Conservation (phyloP, 441 rosid species). For the Melastoma candidum region DNA sequence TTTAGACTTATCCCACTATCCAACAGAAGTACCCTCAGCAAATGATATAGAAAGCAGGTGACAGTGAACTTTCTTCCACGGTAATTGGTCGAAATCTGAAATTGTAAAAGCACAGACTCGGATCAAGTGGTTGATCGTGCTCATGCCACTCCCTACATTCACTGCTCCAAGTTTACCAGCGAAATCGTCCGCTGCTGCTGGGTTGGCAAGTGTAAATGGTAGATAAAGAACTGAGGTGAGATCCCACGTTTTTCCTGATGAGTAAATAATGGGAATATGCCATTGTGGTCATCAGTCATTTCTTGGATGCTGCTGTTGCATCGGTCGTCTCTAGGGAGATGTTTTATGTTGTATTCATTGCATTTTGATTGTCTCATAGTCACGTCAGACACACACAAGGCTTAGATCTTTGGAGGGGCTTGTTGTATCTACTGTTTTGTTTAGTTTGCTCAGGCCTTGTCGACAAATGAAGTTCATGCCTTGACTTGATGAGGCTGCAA, state of each 20-base stretch:
- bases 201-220: slow-evolving; percentile 6
- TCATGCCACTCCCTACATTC: background rate
- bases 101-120: too few relatives aligned
- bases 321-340: too few relatives aligned
- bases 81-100: background rate
- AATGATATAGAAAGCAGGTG: slow-evolving; percentile 47
- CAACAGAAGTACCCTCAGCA: slow-evolving; percentile 66
- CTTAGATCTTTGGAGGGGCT: too few relatives aligned
- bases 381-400: too few relatives aligned
- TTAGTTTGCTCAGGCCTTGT: too few relatives aligned
- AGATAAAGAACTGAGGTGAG: background rate
- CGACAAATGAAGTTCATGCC: too few relatives aligned
- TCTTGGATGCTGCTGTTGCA: background rate
- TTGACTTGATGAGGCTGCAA: too few relatives aligned
- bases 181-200: background rate
- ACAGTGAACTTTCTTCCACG: slow-evolving; percentile 19
- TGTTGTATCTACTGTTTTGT: too few relatives aligned
- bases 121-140: too few relatives aligned
- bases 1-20: slow-evolving; percentile 66
- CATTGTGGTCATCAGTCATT: background rate
- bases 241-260: background rate
- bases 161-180: background rate
- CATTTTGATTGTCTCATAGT: too few relatives aligned
- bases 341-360: too few relatives aligned
- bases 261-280: background rate